Evolutionary conservation across 306 rosid genomes (phyloP).

Genomic region (Vigna nakashimae): DNA sequence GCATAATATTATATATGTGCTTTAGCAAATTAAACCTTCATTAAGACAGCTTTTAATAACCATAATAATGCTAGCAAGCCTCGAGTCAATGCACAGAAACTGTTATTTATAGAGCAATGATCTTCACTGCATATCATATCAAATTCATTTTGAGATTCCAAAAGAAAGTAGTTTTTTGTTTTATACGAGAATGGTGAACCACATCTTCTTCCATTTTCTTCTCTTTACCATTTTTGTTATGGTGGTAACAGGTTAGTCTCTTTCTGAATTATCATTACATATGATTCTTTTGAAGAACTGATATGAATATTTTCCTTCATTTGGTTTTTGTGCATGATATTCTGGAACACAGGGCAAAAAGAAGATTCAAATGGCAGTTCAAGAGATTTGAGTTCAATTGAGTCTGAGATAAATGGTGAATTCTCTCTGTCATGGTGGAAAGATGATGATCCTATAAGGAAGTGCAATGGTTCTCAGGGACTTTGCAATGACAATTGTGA

Average conservation of each 20-base stretch:
- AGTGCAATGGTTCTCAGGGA: neutral
- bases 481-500: neutral
- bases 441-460: neutral
- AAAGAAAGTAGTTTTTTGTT: neutral
- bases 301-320: neutral
- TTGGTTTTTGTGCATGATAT: neutral
- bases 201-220: neutral
- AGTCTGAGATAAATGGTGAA: neutral
- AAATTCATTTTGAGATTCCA: neutral
- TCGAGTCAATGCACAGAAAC: no score
- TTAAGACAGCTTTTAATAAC: no score
- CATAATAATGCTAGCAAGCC: no score
- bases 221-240: neutral
- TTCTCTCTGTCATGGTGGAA: no score
- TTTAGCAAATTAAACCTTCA: no score
- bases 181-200: neutral
- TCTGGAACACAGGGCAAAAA: neutral
- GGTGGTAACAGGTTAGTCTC: neutral
- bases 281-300: no score
- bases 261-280: neutral
- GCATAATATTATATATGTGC: no score
- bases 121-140: no score
- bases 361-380: neutral
- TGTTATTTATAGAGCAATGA: neutral
- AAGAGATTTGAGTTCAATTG: neutral